Base-by-base conservation (phyloP, 2,329 filamentous ascomycete species). In the Calonectria leucothoes region DNA sequence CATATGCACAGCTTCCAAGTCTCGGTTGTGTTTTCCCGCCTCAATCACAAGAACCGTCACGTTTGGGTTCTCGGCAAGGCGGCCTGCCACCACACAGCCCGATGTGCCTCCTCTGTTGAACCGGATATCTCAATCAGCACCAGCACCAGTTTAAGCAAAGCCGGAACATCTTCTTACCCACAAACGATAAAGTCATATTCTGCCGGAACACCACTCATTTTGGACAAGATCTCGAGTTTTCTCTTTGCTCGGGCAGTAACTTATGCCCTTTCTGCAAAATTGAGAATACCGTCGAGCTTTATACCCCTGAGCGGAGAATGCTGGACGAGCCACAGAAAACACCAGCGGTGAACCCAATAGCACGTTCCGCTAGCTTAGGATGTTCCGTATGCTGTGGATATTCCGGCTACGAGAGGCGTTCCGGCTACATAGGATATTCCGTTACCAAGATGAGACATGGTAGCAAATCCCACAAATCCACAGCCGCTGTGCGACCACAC, bases 1-100 rank as follows among this genome's bases (percentile, higher is more conserved):
- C 88, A 89, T 90, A 66, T 88, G 83, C 4, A 87, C 86, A 63
- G 87, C 88, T 49, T 88, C 87, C 0, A 89, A 80, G 45, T 88
- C 76, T 67, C 83, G 81, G 66, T 84, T 86, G 65, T 86, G 82
- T n/a, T 82, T 77, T 10, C 84, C 84, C 20, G 84, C 84, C 64
- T 85, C 84, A 25, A 85, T 79, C 7, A 85, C 75, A 0, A 84
- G 79, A 8, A 85, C 78, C 23, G 71, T 81, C 15, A 74, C 71
- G n/a, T 78, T 73, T 2, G 80, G 75, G 55, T 80, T 75, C 72
- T 85, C 84, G 20, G 83, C 82, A 35, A 85, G 79, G 8, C 83
- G 80, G 25, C 79, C 79, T 42, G 84, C 84, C 23, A 85, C 77
- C 15, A 85, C 84, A 57, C 84, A 84, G 11, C 84, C 84, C 7